phyloP scores from a whole-genome alignment of 768 basidiomycete genomes.

The Phallus indusiatus region DNA sequence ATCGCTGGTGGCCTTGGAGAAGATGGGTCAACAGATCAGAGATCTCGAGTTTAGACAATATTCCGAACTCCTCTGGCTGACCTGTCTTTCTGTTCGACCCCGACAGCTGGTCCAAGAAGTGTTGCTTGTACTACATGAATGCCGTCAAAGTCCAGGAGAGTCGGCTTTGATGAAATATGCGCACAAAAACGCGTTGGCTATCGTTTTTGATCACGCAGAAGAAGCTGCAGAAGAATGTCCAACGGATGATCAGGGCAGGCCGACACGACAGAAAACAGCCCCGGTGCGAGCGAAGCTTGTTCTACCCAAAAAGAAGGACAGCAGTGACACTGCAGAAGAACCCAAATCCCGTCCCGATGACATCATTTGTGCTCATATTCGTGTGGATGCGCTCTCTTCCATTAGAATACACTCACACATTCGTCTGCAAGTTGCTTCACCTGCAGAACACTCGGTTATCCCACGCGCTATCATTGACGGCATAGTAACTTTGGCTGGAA shows the following conservation, averaged over 20 bases:
- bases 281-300: conserved; percentile 34
- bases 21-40: conserved; percentile 37
- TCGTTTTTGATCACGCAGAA: conserved; percentile 56
- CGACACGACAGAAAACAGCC: conserved; percentile 33
- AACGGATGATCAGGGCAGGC: conserved; percentile 51
- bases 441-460: conserved; percentile 40
- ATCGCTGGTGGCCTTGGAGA: conserved; percentile 49
- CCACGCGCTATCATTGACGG: conserved; percentile 45
- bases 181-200: conserved; percentile 44
- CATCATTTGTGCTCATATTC: conserved; percentile 38
- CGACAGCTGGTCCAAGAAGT: conserved; percentile 47
- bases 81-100: conserved; percentile 42
- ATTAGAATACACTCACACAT: conserved; percentile 60
- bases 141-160: conserved; percentile 20
- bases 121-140: conserved; percentile 44
- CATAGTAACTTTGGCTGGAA: conserved; percentile 41
- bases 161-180: conserved; percentile 32
- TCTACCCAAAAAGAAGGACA: conserved; percentile 14
- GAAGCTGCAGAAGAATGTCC: conserved; percentile 61
- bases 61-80: conserved; percentile 42
- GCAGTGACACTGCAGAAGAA: neutral
- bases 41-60: conserved; percentile 33
- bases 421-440: conserved; percentile 48
- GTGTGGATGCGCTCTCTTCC: conserved; percentile 41
- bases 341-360: conserved; percentile 14